Conservation (phyloP, 345 rosid species). For the Viola odorata region DNA sequence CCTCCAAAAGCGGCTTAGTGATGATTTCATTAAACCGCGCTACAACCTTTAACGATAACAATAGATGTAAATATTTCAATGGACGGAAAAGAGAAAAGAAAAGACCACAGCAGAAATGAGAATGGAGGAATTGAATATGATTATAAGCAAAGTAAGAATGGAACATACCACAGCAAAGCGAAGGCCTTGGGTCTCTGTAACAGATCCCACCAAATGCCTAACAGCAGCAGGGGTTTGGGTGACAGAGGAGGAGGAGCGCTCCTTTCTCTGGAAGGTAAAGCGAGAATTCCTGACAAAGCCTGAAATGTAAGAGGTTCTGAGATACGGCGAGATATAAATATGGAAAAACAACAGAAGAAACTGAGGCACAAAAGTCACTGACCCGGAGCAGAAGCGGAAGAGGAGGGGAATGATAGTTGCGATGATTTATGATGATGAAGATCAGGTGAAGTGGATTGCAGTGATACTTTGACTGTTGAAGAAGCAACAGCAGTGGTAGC, state of each 20-base stretch:
- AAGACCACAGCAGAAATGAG: not conserved
- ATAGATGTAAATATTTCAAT: not conserved
- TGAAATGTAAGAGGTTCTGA: too few relatives aligned
- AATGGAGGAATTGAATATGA: not conserved
- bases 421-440: not conserved
- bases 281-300: too few relatives aligned
- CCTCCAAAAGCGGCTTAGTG: constrained; percentile 72
- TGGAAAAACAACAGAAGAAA: not conserved
- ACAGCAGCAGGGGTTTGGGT: constrained; percentile 54
- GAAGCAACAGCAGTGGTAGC: too few relatives aligned
- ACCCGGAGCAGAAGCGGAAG: not conserved
- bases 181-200: constrained; percentile 59
- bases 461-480: too few relatives aligned
- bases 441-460: too few relatives aligned
- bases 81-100: not conserved
- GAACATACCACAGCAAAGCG: constrained; percentile 78
- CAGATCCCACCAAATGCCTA: constrained; percentile 60
- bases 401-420: constrained; percentile 2
- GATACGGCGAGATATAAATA: not conserved
- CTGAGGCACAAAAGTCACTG: too few relatives aligned
- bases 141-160: not conserved
- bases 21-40: constrained; percentile 94
- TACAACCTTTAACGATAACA: constrained; percentile 50
- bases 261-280: constrained; percentile 3
- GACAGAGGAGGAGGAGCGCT: constrained; percentile 29